These are phyloP conservation scores for Polyporus tsugae DNA, from an alignment of 1,284 basidiomycete species.

Conservation along the genomic window DNA sequence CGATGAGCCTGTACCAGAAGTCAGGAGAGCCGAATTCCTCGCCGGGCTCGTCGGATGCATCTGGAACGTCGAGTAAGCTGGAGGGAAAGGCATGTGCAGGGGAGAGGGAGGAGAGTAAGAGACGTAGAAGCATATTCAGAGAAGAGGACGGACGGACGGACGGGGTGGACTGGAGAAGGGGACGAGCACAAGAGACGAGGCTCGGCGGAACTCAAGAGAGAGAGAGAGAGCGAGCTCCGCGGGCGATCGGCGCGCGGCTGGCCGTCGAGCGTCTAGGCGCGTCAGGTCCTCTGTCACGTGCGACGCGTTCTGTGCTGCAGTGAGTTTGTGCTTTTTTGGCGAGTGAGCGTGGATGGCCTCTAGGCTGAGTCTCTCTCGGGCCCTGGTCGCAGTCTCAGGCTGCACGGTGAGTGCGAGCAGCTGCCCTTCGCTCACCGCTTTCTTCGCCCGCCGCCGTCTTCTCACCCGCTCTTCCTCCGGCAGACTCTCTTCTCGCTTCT, in stretches of 20 bases:
- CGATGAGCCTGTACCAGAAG: slow-evolving; percentile 75
- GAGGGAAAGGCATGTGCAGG: slow-evolving; percentile 5
- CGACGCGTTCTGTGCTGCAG: slow-evolving; percentile 21
- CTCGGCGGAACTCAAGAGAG: not conserved
- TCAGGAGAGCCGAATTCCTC: slow-evolving; percentile 52
- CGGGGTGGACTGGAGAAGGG: not conserved
- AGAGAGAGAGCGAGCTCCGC: not conserved
- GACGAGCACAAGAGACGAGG: slow-evolving; percentile 1
- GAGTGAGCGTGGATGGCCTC: not conserved
- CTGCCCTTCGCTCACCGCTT: not conserved
- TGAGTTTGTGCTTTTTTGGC: slow-evolving; percentile 8
- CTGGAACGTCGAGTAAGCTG: not conserved
- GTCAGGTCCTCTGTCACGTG: slow-evolving; percentile 27
- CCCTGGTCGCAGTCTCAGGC: not conserved
- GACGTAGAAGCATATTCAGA: slow-evolving; percentile 12
- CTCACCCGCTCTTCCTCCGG: not conserved
- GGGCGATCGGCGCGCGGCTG: not conserved
- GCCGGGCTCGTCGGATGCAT: slow-evolving; percentile 28
- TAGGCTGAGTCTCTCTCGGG: not conserved
- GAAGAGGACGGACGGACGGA: slow-evolving; percentile 3
- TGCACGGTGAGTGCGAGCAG: not conserved
- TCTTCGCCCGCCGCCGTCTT: slow-evolving; percentile 12
- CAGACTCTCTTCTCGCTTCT: not conserved
- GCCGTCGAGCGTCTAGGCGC: slow-evolving; percentile 15
- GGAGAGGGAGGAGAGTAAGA: slow-evolving; percentile 22